Evolutionary conservation across 2,329 filamentous ascomycete species (phyloP).

Genomic region (Fusarium chlamydosporum): DNA sequence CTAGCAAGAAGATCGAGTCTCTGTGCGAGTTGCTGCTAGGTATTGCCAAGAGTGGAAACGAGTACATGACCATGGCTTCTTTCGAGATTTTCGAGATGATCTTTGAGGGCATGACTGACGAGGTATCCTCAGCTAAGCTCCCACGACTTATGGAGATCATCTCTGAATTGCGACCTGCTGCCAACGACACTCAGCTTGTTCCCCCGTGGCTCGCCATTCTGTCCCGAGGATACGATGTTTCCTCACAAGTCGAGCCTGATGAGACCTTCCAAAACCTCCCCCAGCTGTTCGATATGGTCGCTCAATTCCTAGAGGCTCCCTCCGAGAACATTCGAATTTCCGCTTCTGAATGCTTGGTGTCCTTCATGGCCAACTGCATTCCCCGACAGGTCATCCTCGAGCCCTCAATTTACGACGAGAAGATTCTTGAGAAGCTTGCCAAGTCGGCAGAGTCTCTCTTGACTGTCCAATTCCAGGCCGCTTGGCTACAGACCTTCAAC

Average conservation of each 20-base stretch:
- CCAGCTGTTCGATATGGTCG: conserved; percentile 83
- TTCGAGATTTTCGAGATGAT: conserved; percentile 99
- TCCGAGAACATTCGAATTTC: conserved; percentile 95
- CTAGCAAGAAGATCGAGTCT: conserved; percentile 93
- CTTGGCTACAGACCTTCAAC: conserved; percentile 95
- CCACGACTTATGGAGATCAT: conserved; percentile 92
- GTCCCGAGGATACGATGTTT: conserved; percentile 93
- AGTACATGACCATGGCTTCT: conserved; percentile 95
- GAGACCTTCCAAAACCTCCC: conserved; percentile 94
- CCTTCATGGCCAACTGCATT: conserved; percentile 91
- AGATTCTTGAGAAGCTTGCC: conserved; percentile 84
- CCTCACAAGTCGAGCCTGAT: conserved; percentile 87
- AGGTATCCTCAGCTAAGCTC: conserved; percentile 89
- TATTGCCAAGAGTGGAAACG: conserved; percentile 91
- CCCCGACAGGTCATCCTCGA: conserved; percentile 86
- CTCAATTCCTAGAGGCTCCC: conserved; percentile 85
- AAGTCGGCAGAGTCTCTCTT: conserved; percentile 80
- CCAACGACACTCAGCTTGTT: conserved; percentile 93
- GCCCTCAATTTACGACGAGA: conserved; percentile 93
- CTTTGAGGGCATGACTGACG: conserved; percentile 90
- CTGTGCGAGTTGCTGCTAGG: conserved; percentile 90
- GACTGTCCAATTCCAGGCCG: conserved; percentile 91
- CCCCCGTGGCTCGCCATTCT: conserved; percentile 97
- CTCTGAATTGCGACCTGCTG: conserved; percentile 87
- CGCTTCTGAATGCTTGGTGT: conserved; percentile 93